A percentile compares a stretch with the other conserved stretches of the same genome.
Evolutionary conservation across 345 rosid genomes (phyloP).

Genomic region (Orychophragmus violaceus): DNA sequence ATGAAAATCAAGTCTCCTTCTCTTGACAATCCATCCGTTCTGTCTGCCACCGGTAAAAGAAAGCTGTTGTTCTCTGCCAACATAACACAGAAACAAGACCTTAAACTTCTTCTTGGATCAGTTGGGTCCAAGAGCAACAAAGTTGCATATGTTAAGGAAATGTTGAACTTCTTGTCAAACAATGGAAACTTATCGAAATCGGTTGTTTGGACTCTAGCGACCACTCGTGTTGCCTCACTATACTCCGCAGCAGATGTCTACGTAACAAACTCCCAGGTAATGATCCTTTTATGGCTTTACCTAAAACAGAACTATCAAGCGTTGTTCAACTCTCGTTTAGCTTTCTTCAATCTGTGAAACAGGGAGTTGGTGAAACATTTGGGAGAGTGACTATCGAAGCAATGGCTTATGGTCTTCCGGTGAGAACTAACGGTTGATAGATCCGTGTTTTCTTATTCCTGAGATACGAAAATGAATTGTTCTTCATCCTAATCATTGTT

Average conservation of each 20-base stretch:
- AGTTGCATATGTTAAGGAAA: conserved; percentile 69
- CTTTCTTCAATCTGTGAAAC: conserved; percentile 9
- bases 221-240: conserved; percentile 81
- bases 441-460: not conserved
- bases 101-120: conserved; percentile 88
- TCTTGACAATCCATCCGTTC: conserved; percentile 18
- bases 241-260: conserved; percentile 96
- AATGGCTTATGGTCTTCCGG: conserved; percentile 97
- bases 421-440: conserved; percentile 27
- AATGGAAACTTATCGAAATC: conserved; percentile 62
- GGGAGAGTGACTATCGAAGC: conserved; percentile 99
- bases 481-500: not conserved
- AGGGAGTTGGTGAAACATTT: conserved; percentile 95
- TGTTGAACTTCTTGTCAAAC: conserved; percentile 49
- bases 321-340: conserved; percentile 6
- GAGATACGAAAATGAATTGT: not conserved
- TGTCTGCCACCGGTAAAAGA: conserved; percentile 30
- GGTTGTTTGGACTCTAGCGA: conserved; percentile 73
- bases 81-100: conserved; percentile 34
- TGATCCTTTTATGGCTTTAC: not conserved
- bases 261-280: conserved; percentile 87
- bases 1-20: conserved; percentile 11
- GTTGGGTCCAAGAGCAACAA: conserved; percentile 98
- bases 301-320: not conserved
- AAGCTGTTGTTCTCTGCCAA: conserved; percentile 32